Base-by-base conservation (phyloP, 352 stramenopile genomes). In the Globisporangium carolinianum region DNA sequence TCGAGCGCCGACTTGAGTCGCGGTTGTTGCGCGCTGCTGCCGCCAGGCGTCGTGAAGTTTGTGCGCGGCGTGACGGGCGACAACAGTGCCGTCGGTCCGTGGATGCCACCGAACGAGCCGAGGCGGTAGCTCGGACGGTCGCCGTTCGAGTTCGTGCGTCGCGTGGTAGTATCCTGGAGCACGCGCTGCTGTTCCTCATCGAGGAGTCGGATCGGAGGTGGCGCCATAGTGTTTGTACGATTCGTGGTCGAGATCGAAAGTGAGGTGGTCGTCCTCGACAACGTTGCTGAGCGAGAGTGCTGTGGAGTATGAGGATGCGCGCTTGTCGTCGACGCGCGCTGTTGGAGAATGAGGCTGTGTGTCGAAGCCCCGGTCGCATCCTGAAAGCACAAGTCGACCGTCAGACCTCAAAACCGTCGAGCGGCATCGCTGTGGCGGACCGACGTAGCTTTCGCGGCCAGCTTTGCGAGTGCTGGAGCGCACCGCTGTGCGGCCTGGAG, bases 181-280 rank as follows among this genome's bases (percentile, higher is more conserved):
- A 59, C 55, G 18, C 66, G 75, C 67, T 83, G 72, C 68, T 85
- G 72, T 32, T 88, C 68, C n/a, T 86, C 74, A 36, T 88, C 74
- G 18, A 86, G 66, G 9, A 86, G 54, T 24, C 85, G 48, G 58
- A 88, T 55, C 17, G 59, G 59, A 39, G 18, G 37, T 17, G 50
- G 45, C 45, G 45, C 5, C 45, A 24, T 48, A 8, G 11, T 43
- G 7, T 1, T 43, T 43, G 39, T 14, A 43, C 39, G 39, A 43
- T 8, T 8, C 2, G 7, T 43, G 7, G 39, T 12, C 11, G 39
- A 43, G 7, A 12, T 43, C 39, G 4, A 43, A 43, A 43, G 7
- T 43, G 39, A 43, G 39, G 39, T 12, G 7, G 39, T 43, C 11
- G 39, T 12, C 7, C 11, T 43, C 39, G 11, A 43, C 39, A 12